phyloP scores from a whole-genome alignment of 2,329 filamentous ascomycete genomes.

The Penicillium polonicum region DNA sequence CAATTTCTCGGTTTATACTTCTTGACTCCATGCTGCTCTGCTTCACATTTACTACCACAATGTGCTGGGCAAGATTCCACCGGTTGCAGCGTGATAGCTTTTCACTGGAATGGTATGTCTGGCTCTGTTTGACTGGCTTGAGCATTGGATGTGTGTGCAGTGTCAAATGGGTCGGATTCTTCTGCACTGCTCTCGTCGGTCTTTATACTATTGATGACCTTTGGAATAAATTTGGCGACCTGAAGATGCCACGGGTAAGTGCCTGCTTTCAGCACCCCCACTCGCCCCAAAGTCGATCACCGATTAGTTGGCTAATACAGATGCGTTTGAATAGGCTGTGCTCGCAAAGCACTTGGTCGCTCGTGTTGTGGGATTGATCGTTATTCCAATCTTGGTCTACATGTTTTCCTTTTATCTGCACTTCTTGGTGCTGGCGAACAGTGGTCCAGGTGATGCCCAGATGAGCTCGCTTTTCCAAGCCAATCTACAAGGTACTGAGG shows the following conservation, averaged over 20 bases:
- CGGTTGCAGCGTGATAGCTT: slow-evolving; percentile 82
- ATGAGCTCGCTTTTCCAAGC: slow-evolving; percentile 99
- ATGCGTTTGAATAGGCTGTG: slow-evolving; percentile 50
- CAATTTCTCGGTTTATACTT: slow-evolving; percentile 96
- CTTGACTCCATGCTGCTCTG: slow-evolving; percentile 98
- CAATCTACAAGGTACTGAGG: slow-evolving; percentile 88
- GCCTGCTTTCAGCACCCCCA: neutral
- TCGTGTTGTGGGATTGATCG: slow-evolving; percentile 80
- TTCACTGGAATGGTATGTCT: slow-evolving; percentile 86
- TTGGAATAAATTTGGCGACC: slow-evolving; percentile 96
- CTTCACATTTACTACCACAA: slow-evolving; percentile 95
- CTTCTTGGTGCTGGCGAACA: slow-evolving; percentile 90
- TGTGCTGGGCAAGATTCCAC: slow-evolving; percentile 98
- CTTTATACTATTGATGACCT: slow-evolving; percentile 95
- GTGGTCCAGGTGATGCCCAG: slow-evolving; percentile 95
- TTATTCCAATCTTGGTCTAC: slow-evolving; percentile 88
- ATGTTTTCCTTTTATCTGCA: slow-evolving; percentile 94
- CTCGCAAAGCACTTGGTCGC: slow-evolving; percentile 76
- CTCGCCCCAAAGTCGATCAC: neutral
- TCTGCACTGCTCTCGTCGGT: slow-evolving; percentile 90
- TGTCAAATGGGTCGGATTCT: slow-evolving; percentile 97
- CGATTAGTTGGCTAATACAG: slow-evolving; percentile 1
- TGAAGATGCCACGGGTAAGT: slow-evolving; percentile 80
- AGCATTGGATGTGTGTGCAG: slow-evolving; percentile 98
- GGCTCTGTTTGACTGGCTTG: slow-evolving; percentile 88